A percentile compares a stretch with the other conserved stretches of the same genome.
Evolutionary conservation across 2,329 filamentous ascomycete species (phyloP).

Genomic region (Knoxdaviesia capensis): DNA sequence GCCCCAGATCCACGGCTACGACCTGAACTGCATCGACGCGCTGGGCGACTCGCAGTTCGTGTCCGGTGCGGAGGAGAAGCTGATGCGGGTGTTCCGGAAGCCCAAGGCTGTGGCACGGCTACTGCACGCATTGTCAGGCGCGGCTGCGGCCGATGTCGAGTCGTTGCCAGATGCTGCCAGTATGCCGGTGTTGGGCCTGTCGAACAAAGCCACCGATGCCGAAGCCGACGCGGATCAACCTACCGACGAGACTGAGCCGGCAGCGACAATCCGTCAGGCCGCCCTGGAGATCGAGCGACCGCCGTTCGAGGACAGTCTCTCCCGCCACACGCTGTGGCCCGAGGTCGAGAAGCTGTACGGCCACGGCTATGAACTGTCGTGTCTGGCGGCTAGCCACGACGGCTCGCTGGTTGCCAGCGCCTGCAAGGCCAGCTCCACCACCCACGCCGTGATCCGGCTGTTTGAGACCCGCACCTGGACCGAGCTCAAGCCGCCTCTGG

Average conservation of each 20-base stretch:
- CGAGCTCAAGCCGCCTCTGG: conserved; percentile 63
- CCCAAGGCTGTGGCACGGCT: conserved; percentile 66
- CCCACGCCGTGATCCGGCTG: conserved; percentile 83
- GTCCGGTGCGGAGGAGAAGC: conserved; percentile 90
- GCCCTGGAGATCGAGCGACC: conserved; percentile 50
- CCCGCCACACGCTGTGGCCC: conserved; percentile 83
- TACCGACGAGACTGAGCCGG: conserved; percentile 23
- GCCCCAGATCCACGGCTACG: conserved; percentile 95
- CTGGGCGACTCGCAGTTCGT: conserved; percentile 61
- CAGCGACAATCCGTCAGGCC: conserved; percentile 34
- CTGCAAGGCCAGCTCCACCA: conserved; percentile 77
- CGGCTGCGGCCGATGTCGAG: conserved; percentile 13
- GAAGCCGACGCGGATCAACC: conserved; percentile 15
- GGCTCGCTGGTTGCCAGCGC: conserved; percentile 68
- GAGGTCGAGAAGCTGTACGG: conserved; percentile 94
- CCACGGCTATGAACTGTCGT: conserved; percentile 91
- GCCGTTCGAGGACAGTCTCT: conserved; percentile 75
- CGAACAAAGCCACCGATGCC: conserved; percentile 70
- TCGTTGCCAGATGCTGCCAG: conserved; percentile 70
- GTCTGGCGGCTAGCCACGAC: conserved; percentile 58
- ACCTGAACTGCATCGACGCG: conserved; percentile 81
- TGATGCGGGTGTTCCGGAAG: conserved; percentile 87
- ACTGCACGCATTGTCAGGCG: conserved; percentile 44
- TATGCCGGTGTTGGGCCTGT: conserved; percentile 85
- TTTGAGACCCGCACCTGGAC: conserved; percentile 81